phyloP scores from a whole-genome alignment of 2,329 filamentous ascomycete species.

The Fusarium nelsonii region DNA sequence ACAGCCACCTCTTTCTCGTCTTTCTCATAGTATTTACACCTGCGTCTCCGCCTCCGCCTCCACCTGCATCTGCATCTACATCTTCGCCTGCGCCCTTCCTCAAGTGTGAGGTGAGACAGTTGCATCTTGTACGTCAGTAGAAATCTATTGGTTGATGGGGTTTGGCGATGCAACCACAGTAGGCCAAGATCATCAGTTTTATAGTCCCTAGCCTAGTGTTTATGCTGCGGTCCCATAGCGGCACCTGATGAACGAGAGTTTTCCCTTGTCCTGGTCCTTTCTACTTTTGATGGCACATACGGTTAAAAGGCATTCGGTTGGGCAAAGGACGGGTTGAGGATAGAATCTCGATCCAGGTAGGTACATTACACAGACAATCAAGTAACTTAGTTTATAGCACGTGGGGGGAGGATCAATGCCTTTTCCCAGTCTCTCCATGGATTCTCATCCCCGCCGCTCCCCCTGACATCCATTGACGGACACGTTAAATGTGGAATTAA shows the following conservation, averaged over 20 bases:
- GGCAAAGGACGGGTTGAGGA: conserved; percentile 14
- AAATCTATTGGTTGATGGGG: conserved; percentile 30
- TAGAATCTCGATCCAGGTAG: conserved; percentile 29
- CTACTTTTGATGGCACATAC: background rate
- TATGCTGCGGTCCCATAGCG: conserved; percentile 31
- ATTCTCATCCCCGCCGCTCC: conserved; percentile 1
- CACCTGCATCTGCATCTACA: background rate
- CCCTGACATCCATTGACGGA: conserved; percentile 9
- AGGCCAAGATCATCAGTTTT: conserved; percentile 44
- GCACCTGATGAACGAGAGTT: conserved; percentile 34
- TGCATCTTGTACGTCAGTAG: conserved; percentile 25
- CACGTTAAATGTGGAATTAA: conserved; percentile 4
- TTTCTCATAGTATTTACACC: conserved; percentile 3
- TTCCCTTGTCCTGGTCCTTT: conserved; percentile 7
- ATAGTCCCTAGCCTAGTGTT: conserved; percentile 24
- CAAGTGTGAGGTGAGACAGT: conserved; percentile 30
- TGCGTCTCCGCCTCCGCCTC: background rate
- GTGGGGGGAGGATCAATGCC: conserved; percentile 24
- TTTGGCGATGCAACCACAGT: conserved; percentile 34
- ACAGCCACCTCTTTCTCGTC: background rate
- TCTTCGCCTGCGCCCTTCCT: conserved; percentile 14
- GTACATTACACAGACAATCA: conserved; percentile 9
- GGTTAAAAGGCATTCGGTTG: background rate
- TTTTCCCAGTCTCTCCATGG: conserved; percentile 5
- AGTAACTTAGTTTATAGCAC: conserved; percentile 16